Percentiles rank a stretch among this genome's conserved stretches.
Conservation (phyloP, 192 early-diverging fungal genomes). For the Mortierella antarctica region DNA sequence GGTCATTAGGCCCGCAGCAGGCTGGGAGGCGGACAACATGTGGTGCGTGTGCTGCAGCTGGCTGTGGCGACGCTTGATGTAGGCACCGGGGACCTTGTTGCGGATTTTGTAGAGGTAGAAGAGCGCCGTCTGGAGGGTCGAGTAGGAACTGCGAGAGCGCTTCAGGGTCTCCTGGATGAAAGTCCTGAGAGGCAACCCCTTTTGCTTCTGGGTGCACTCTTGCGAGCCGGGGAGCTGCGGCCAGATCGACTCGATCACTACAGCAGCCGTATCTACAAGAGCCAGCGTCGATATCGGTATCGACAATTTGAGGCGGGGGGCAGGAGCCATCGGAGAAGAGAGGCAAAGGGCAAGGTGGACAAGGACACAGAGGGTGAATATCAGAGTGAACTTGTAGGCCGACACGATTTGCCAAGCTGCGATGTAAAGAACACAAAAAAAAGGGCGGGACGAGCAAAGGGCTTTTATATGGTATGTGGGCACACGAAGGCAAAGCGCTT, state of each 20-base stretch:
- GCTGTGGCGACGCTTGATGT: conserved; percentile 42
- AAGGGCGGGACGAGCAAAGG: not conserved
- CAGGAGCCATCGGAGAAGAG: not conserved
- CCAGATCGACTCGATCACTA: conserved; percentile 72
- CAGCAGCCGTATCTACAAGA: conserved; percentile 62
- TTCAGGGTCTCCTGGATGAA: conserved; percentile 82
- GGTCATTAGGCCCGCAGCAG: conserved; percentile 23
- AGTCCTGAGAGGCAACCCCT: conserved; percentile 65
- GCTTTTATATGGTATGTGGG: no score
- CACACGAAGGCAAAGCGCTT: no score
- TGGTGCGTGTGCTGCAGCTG: conserved; percentile 22
- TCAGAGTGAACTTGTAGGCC: not conserved
- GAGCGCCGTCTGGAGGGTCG: conserved; percentile 82
- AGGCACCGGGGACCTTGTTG: conserved; percentile 44
- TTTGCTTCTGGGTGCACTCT: conserved; percentile 49
- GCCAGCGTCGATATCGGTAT: conserved; percentile 13
- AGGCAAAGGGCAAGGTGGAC: not conserved
- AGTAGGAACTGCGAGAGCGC: conserved; percentile 81
- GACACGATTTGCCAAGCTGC: not conserved
- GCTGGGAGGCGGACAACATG: conserved; percentile 9
- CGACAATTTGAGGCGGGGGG: not conserved
- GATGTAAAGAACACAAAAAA: not conserved
- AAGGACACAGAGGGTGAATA: conserved; percentile 28
- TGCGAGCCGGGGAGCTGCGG: conserved; percentile 26
- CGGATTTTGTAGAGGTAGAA: conserved; percentile 73